These are phyloP conservation scores for Exserohilum rostratum DNA, from an alignment of 2,329 filamentous ascomycete species.

Conservation along the genomic window DNA sequence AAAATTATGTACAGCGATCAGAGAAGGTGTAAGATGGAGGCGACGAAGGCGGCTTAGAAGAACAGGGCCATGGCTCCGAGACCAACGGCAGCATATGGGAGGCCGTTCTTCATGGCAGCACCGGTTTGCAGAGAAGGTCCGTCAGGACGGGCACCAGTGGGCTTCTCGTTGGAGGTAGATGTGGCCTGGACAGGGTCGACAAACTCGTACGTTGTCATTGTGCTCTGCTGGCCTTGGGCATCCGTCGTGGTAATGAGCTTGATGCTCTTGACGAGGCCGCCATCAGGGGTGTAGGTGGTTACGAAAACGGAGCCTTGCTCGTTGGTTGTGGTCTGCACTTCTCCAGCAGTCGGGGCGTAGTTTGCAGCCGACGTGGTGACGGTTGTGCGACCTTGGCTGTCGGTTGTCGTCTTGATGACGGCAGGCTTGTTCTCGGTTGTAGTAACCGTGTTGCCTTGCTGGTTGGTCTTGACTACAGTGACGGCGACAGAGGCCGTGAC, in stretches of 20 bases:
- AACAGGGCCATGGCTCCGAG: conserved; percentile 43
- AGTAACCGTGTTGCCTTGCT: conserved; percentile 44
- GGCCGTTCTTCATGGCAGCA: conserved; percentile 32
- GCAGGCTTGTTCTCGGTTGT: conserved; percentile 48
- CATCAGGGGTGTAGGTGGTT: conserved; percentile 55
- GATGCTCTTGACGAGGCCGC: conserved; percentile 49
- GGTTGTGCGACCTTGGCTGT: conserved; percentile 48
- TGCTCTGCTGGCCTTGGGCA: conserved; percentile 41
- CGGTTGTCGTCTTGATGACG: conserved; percentile 47
- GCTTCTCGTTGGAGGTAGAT: neutral
- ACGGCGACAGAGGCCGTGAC: conserved; percentile 49
- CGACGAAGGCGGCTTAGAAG: neutral
- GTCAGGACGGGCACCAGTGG: conserved; percentile 18
- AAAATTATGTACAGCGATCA: too few species aligned
- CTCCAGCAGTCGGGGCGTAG: conserved; percentile 43
- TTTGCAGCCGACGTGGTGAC: conserved; percentile 42
- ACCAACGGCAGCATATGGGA: conserved; percentile 37
- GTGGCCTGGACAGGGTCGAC: conserved; percentile 45
- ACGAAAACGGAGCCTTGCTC: conserved; percentile 49
- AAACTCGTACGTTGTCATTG: conserved; percentile 53
- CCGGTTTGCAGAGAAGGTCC: conserved; percentile 49
- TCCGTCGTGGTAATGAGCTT: conserved; percentile 47
- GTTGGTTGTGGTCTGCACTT: conserved; percentile 54
- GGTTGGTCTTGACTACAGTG: conserved; percentile 49
- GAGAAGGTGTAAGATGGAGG: too few species aligned